These are phyloP conservation scores for Triticum turgidum DNA, from an alignment of 176 grass and related monocot species.

Conservation along the genomic window DNA sequence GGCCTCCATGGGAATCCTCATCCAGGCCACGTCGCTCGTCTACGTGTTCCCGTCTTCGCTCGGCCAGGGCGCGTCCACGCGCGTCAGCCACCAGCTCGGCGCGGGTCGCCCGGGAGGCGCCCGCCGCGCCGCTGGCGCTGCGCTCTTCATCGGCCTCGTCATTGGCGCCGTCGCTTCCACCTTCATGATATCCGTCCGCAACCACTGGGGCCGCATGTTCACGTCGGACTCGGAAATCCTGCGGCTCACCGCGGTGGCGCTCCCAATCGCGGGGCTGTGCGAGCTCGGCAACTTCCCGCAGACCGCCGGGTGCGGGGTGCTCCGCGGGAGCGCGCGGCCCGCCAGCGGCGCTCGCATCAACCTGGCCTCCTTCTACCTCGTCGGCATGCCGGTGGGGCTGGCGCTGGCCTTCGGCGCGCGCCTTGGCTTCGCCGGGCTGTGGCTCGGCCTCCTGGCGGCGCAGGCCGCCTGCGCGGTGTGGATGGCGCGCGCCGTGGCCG, in stretches of 20 bases:
- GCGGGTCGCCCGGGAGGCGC: slow-evolving; percentile 50
- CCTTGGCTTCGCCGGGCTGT: slow-evolving; percentile 83
- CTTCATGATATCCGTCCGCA: slow-evolving; percentile 74
- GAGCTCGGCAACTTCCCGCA: slow-evolving; percentile 98
- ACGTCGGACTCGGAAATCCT: slow-evolving; percentile 72
- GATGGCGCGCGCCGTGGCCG: slow-evolving; percentile 64
- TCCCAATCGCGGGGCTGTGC: slow-evolving; percentile 92
- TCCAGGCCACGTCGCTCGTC: slow-evolving; percentile 89
- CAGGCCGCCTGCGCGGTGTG: slow-evolving; percentile 72
- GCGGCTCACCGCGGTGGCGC: slow-evolving; percentile 62
- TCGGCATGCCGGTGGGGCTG: slow-evolving; percentile 92
- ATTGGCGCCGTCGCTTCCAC: slow-evolving; percentile 53
- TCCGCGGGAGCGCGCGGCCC: slow-evolving; percentile 78
- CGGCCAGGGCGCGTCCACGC: slow-evolving; percentile 83
- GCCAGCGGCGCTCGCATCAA: slow-evolving; percentile 80
- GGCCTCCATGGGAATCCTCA: slow-evolving; percentile 97
- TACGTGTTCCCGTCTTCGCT: slow-evolving; percentile 92
- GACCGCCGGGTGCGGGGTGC: slow-evolving; percentile 87
- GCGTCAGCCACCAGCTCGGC: slow-evolving; percentile 83
- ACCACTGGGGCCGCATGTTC: slow-evolving; percentile 78
- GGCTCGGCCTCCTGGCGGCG: slow-evolving; percentile 87
- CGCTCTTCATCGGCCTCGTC: slow-evolving; percentile 46
- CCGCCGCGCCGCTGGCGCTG: slow-evolving; percentile 48
- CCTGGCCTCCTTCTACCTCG: slow-evolving; percentile 88
- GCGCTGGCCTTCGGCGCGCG: slow-evolving; percentile 54